Evolutionary conservation across 352 stramenopile genomes (phyloP), one percentile per base, ranked within the genome.

Genomic region (Phytophthora sp.): DNA sequence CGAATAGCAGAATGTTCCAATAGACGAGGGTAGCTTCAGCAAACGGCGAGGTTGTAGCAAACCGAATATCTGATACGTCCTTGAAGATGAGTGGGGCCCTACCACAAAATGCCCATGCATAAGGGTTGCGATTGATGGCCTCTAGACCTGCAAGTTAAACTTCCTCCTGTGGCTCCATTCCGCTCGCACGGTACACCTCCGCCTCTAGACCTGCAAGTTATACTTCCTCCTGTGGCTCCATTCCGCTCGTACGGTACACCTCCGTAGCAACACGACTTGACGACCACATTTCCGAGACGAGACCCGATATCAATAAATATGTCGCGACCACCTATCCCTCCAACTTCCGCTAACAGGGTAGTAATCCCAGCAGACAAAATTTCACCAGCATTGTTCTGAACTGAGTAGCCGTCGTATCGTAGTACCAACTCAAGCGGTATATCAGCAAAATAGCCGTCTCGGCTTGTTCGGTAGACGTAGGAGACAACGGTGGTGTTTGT

Each of bases 231-330:
- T 16, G 39, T 2, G 3, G 29, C 20, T 46, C 39, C 4, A 46
- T 46, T 3, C 39, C 39, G 29, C 26, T 51, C 11, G 21, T 24
- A 2, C 24, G 44, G 24, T 21, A 23, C 3, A 35, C 23, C 2
- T 36, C 4, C 20, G 36, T n/a, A n/a, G n/a, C 0, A 59, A n/a
- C 1, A 39, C 51, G 11, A 59, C 23, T 18, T 59, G 36, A 2
- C 51, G 2, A 59, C 24, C 3, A 59, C 36, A 41, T 59, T 49
- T 16, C 51, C 36, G n/a, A 50, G 23, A 30, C 52, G 26, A 3
- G 52, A 38, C 4, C 52, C 52, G 23, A 50, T 51, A 21, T 51
- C 52, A 7, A 60, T 13, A 51, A 60, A 23, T n/a, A 42, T 20
- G 11, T 60, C 52, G 11, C 39, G 45, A 0, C 7, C 9, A 21